Base-by-base conservation (phyloP, 805 yeast genomes). In the Saccharomyces jurei region DNA sequence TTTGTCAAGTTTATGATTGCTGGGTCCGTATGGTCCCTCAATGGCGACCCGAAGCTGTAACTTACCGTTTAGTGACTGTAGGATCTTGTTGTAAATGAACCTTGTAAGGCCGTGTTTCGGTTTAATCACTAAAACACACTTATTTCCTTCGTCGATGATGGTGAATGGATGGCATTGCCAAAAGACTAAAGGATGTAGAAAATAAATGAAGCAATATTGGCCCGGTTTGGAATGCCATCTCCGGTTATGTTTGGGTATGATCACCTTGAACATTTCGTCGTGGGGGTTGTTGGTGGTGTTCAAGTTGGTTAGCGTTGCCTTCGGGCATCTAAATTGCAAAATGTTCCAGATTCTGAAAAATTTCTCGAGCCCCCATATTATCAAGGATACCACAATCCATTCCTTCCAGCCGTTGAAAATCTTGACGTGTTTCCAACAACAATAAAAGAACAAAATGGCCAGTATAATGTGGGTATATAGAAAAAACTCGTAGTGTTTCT, bases 21-120 rank as follows among this genome's bases (percentile, higher is more conserved):
- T 70, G 2, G 83, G 79, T 2, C 92, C 88, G 63, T 87, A 86
- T 1, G 91, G 90, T 1, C 92, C 92, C 64, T 86, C 92, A 2
- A 82, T 48, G 11, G 74, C 65, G 8, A 76, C 65, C 21, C 69
- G 72, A 49, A 79, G 65, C 26, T 63, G 57, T 28, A 68, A 57
- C 13, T 51, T 53, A 21, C 61, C 62, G 32, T 64, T 70, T 3
- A 63, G 65, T 10, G 66, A 63, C 36, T 69, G 69, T 21, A 77
- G 59, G 6, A 53, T 41, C 51, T 64, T 59, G 29, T 66, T 65
- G 50, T 68, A 68, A 10, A 79, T 58, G 44, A 69, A 68, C 36
- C 61, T 70, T 5, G 83, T 77, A 48, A 77, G 66, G 53, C 84
- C 84, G 4, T 71, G 70, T 61, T 80, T 80, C 36, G 77, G 77